Conservation (phyloP, 1,284 basidiomycete species). For the Melampsora americana region DNA sequence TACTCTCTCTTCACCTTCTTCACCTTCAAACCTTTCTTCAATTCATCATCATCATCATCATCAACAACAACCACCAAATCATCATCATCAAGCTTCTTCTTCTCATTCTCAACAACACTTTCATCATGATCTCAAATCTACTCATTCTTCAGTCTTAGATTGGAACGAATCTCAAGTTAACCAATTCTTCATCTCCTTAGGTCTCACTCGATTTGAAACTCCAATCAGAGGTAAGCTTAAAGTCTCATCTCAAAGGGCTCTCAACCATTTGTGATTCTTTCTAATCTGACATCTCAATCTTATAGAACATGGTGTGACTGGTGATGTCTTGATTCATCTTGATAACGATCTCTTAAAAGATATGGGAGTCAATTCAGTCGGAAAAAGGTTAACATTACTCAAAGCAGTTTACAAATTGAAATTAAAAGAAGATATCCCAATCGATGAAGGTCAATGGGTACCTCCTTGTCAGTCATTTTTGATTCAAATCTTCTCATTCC, state of each 20-base stretch:
- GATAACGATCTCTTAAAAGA: conserved; percentile 77
- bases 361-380: conserved; percentile 76
- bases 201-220: conserved; percentile 16
- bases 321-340: conserved; percentile 76
- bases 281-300: background rate
- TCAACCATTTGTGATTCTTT: background rate
- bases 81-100: background rate
- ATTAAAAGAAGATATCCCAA: conserved; percentile 72
- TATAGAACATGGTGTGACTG: conserved; percentile 81
- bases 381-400: conserved; percentile 80
- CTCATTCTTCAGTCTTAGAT: conserved; percentile 27
- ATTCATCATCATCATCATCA: background rate
- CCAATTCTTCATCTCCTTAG: conserved; percentile 39
- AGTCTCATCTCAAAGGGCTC: background rate
- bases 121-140: background rate
- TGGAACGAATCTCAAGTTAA: conserved; percentile 42
- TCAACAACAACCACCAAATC: background rate
- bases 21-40: too few relatives aligned
- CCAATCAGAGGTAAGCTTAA: conserved; percentile 33
- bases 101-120: background rate
- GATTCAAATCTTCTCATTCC: too few relatives aligned
- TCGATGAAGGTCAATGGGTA: conserved; percentile 80
- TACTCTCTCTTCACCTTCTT: too few relatives aligned
- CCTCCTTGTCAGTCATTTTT: conserved; percentile 70
- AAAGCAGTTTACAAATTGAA: conserved; percentile 85